phyloP scores from a whole-genome alignment of 2,329 filamentous ascomycete genomes.

The Cercospora brassicicola region DNA sequence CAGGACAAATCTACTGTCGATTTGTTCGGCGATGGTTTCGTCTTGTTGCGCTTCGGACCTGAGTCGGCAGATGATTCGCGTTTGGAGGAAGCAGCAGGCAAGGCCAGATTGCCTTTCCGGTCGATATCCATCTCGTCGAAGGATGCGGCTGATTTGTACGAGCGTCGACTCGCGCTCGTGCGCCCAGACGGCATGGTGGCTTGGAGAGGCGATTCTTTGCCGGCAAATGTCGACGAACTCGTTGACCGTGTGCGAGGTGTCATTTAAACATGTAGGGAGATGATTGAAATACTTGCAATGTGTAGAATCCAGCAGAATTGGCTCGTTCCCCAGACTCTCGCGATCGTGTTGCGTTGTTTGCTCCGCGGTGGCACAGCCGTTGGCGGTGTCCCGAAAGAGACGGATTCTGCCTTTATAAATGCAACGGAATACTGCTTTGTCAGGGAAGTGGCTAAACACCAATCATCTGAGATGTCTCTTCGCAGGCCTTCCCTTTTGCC shows the following conservation, averaged over 20 bases:
- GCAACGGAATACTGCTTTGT: neutral
- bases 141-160: slow-evolving; percentile 1
- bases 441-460: neutral
- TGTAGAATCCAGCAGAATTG: neutral
- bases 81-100: slow-evolving; percentile 1
- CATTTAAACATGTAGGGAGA: neutral
- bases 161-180: slow-evolving; percentile 7
- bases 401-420: neutral
- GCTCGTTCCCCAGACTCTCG: neutral
- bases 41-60: neutral
- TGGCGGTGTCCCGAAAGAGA: neutral
- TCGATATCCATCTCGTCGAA: neutral
- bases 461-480: neutral
- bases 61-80: neutral
- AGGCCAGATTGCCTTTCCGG: neutral
- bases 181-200: slow-evolving; percentile 9
- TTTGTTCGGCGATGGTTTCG: slow-evolving; percentile 4
- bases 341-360: neutral
- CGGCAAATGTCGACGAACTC: neutral
- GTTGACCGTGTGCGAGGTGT: neutral
- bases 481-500: neutral
- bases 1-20: slow-evolving; percentile 5
- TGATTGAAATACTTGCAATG: neutral
- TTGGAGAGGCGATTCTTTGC: slow-evolving; percentile 7
- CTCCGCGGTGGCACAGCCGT: neutral